These are phyloP conservation scores for Lichenothelia convexa DNA, from an alignment of 495 filamentous ascomycete genomes.

Conservation along the genomic window DNA sequence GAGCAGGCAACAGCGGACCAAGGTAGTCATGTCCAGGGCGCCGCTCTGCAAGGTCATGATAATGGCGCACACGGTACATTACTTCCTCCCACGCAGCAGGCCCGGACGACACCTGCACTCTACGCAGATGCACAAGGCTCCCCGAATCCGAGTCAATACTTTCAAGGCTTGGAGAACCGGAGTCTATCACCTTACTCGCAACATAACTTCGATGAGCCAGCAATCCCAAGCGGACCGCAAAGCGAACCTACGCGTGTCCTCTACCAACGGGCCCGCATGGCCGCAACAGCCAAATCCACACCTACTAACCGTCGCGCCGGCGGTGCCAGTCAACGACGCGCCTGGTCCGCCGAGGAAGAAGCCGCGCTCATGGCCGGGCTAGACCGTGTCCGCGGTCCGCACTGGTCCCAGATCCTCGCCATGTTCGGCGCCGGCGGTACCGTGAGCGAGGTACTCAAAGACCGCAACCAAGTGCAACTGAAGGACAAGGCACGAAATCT, in stretches of 20 bases:
- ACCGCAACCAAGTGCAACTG: constrained; percentile 84
- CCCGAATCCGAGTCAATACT: too few relatives aligned
- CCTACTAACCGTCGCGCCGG: constrained; percentile 56
- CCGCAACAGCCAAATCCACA: constrained; percentile 62
- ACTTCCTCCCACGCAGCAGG: too few relatives aligned
- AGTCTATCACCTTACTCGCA: too few relatives aligned
- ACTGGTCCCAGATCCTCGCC: constrained; percentile 87
- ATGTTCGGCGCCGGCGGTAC: constrained; percentile 73
- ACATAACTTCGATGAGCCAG: too few relatives aligned
- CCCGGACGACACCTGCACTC: too few relatives aligned
- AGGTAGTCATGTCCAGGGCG: too few relatives aligned
- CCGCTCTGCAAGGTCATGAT: too few relatives aligned
- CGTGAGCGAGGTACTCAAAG: constrained; percentile 71
- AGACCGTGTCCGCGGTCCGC: constrained; percentile 78
- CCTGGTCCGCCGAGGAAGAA: constrained; percentile 84
- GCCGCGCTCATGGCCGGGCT: constrained; percentile 83
- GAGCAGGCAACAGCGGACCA: too few relatives aligned
- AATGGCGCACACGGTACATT: too few relatives aligned
- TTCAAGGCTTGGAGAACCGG: too few relatives aligned
- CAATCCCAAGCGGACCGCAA: too few relatives aligned
- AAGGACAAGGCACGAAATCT: constrained; percentile 93
- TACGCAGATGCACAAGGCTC: too few relatives aligned
- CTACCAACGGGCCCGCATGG: constrained; percentile 67
- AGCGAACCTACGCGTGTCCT: constrained; percentile 47
- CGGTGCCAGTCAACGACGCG: constrained; percentile 64